Conservation (phyloP, 2,329 filamentous ascomycete species). For the Lasiodiplodia sp. region DNA sequence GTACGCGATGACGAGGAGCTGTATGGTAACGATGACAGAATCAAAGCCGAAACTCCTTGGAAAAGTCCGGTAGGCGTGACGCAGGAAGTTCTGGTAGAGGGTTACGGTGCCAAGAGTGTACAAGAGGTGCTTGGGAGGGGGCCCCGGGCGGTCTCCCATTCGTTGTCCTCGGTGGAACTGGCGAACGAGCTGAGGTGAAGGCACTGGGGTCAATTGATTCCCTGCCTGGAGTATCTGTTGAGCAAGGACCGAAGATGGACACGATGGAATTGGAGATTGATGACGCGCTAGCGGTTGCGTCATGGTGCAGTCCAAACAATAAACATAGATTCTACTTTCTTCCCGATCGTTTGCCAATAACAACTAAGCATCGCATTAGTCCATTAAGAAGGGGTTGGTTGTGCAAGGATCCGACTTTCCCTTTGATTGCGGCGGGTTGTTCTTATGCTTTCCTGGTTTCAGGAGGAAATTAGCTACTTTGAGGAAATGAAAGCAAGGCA, state of each 20-base stretch:
- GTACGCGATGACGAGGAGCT: slow-evolving; percentile 34
- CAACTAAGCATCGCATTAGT: not conserved
- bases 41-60: not conserved
- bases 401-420: not conserved
- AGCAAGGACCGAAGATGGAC: not conserved
- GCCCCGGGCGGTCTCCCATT: not conserved
- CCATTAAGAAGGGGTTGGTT: not conserved
- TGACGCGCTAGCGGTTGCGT: not conserved
- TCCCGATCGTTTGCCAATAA: not conserved
- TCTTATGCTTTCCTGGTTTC: not conserved
- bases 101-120: not conserved
- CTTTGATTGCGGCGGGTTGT: not conserved
- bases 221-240: not conserved
- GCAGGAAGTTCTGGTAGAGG: not conserved
- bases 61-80: not conserved
- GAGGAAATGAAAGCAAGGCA: too few relatives aligned
- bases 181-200: not conserved
- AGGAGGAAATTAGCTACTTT: not conserved
- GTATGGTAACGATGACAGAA: not conserved
- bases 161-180: not conserved
- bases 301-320: not conserved
- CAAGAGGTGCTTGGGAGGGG: slow-evolving; percentile 5
- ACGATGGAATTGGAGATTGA: not conserved
- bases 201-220: not conserved
- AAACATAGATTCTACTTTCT: not conserved